Base-by-base conservation (phyloP, 805 yeast genomes). In the Candida schatavii region DNA sequence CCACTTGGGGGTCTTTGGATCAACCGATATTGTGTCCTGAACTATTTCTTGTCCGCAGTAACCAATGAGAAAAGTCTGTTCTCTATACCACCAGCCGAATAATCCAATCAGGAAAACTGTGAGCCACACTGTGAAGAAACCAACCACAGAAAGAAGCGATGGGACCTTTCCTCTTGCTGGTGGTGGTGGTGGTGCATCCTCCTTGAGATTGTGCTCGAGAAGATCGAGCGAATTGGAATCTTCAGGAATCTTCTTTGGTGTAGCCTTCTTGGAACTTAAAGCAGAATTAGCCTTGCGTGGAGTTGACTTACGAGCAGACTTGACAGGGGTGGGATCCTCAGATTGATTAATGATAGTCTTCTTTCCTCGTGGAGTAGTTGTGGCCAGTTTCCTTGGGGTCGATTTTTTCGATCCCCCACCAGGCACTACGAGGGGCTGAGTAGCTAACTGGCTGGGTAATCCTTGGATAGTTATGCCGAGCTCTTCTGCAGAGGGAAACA, bases 41-140 rank as follows among this genome's bases (percentile, higher is more conserved):
- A 68, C 42, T 11, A 79, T 64, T 51, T 82, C 85, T 26, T 71
- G 63, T 0, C 89, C 89, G 67, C 96, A 88, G 58, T 79, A 88
- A 0, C 96, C 96, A 32, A 79, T 71, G 26, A 77, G 63, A 11
- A 75, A 51, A 31, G 76, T 72, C 55, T 85, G 83, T 45, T 83
- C 82, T 36, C 85, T 66, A 61, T 82, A 83, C 84, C 87, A 79
- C 40, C 74, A 62, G 0, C 69, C 72, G 48, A 71, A 68, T 4
- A 76, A 50, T 1, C 72, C 66, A 7, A 66, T 48, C 0, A 63
- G 28, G 2, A 74, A 56, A 9, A 78, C 32, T 1, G 64, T 14
- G n/a, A 66, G 18, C 58, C 76, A 68, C 9, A 67, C 19, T 5
- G 26, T 10, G 6, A 36, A 10, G 22, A 36, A 36, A 5, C 22